Base-by-base conservation (phyloP, 768 basidiomycete genomes). In the Tubosaeta brunneosetosa region DNA sequence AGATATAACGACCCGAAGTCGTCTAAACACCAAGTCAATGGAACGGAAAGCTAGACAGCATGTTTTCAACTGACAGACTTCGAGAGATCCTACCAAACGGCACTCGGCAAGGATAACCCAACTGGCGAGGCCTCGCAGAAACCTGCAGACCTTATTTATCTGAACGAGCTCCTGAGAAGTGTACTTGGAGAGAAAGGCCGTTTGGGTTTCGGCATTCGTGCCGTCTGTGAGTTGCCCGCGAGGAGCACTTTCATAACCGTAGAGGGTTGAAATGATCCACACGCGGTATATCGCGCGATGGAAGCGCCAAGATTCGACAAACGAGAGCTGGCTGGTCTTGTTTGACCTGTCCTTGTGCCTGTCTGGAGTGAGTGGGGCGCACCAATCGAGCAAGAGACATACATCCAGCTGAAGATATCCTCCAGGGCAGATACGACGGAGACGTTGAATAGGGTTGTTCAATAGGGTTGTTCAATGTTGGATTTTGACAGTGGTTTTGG, bases 141-240 rank as follows among this genome's bases (percentile, higher is more conserved):
- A 61, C 9, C 34, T 51, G 31, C 47, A 50, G 6, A 51, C 37
- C 10, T 52, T 60, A 31, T 25, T 34, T 9, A 61, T 57, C 40
- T 60, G 58, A 22, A 60, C 17, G n/a, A 61, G 55, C 6, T 60
- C 61, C 12, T 55, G 47, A 22, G 60, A 58, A 8, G 61, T 55
- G 31, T 41, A 55, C n/a, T 56, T 36, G 44, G 47, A 27, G 10
- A 61, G 48, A 47, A 64, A 63, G 5, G 56, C 31, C 36, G 40
- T 44, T 19, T 55, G 59, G 16, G 33, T 38, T n/a, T 50, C 34
- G 19, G 7, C 1, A 29, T 42, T 46, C 1, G 55, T 10, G 12
- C 19, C 38, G 3, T 12, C 32, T 33, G 41, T 31, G 13, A 33
- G 22, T 25, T 34, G 2, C 38, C 33, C 27, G 9, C 22, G 29